phyloP scores from a whole-genome alignment of 1,284 basidiomycete species.

The Ceratobasidium theobromae region DNA sequence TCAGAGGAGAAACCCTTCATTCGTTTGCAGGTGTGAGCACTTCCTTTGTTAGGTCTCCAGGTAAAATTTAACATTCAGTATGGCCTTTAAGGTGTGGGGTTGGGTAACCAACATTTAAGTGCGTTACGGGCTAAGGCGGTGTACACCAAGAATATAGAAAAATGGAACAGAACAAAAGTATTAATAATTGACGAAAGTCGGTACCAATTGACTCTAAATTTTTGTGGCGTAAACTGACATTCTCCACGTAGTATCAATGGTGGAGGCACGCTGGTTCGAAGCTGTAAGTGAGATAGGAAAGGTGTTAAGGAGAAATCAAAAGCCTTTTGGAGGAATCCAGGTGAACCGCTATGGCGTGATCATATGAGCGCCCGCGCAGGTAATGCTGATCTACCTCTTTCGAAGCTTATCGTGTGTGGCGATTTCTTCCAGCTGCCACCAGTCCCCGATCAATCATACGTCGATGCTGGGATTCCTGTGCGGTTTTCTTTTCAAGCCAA shows the following conservation, averaged over 20 bases:
- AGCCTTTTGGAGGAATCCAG: conserved; percentile 93
- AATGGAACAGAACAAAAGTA: conserved; percentile 59
- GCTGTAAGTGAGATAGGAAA: conserved; percentile 73
- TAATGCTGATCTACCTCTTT: conserved; percentile 31
- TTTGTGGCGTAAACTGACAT: too few species aligned
- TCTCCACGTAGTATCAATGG: conserved; percentile 85
- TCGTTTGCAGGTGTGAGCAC: conserved; percentile 50
- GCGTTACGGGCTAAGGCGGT: neutral
- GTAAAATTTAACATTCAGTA: neutral
- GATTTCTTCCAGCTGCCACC: conserved; percentile 96
- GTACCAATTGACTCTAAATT: neutral
- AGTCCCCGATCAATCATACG: conserved; percentile 53
- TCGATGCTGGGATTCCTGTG: conserved; percentile 42
- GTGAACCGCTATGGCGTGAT: conserved; percentile 44
- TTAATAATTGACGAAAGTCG: conserved; percentile 93
- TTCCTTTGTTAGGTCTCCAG: neutral
- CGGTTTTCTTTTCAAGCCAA: conserved; percentile 82
- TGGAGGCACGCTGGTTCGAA: conserved; percentile 90
- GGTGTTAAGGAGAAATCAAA: conserved; percentile 59
- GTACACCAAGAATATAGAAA: neutral
- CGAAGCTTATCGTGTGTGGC: conserved; percentile 79
- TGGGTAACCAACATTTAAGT: neutral
- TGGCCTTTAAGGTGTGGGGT: conserved; percentile 3
- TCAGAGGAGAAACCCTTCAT: conserved; percentile 58
- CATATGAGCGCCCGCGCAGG: neutral